Conservation (phyloP, 495 filamentous ascomycete species). For the Aspergillus diversus region DNA sequence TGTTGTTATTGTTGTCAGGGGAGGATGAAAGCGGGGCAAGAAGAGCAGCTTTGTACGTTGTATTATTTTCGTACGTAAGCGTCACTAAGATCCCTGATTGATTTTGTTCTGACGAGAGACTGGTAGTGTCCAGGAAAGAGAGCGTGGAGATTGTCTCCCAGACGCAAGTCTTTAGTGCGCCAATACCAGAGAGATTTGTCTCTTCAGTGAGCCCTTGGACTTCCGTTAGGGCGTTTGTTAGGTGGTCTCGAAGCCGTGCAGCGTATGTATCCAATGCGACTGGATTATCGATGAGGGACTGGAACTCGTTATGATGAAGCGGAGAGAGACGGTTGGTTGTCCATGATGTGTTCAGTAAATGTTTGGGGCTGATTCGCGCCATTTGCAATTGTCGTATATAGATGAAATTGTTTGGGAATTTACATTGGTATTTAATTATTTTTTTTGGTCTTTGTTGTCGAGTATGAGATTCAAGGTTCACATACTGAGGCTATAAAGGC, state of each 20-base stretch:
- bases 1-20: background rate
- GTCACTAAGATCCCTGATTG: conserved; percentile 46
- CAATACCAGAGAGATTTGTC: conserved; percentile 43
- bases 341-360: conserved; percentile 59
- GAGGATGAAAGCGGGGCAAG: conserved; percentile 27
- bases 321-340: conserved; percentile 60
- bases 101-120: background rate
- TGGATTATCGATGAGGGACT: conserved; percentile 39
- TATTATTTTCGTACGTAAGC: conserved; percentile 54
- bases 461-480: background rate
- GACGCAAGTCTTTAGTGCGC: conserved; percentile 47
- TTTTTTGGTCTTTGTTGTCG: background rate
- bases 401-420: background rate
- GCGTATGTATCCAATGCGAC: conserved; percentile 51
- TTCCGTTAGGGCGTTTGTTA: conserved; percentile 54
- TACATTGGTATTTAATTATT: conserved; percentile 1
- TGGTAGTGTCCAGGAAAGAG: conserved; percentile 13
- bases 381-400: conserved; percentile 20
- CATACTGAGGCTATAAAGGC: background rate
- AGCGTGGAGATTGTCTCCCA: conserved; percentile 48
- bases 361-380: conserved; percentile 30
- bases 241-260: conserved; percentile 53
- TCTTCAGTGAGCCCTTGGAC: conserved; percentile 38
- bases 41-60: conserved; percentile 50
- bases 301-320: conserved; percentile 51